Conservation (phyloP, 257 asterid genomes). For the Solanum clarkiae region DNA sequence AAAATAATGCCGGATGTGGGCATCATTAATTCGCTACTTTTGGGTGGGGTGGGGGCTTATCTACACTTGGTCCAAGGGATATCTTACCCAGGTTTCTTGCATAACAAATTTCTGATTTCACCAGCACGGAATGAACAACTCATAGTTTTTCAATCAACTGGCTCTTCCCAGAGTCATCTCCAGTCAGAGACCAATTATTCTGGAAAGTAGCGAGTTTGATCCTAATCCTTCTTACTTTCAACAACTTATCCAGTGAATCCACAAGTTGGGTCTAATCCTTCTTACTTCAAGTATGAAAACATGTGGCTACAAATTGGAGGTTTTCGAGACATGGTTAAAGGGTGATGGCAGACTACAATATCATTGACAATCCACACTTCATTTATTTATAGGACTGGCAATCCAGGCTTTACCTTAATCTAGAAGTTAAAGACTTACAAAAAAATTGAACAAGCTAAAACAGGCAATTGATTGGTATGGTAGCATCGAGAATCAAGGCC, state of each 20-base stretch:
- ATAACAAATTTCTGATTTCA: background rate
- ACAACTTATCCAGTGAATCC: background rate
- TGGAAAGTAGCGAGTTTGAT: background rate
- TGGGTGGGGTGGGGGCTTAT: background rate
- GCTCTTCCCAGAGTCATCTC: background rate
- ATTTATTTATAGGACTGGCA: background rate
- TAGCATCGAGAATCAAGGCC: background rate
- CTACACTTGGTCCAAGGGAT: background rate
- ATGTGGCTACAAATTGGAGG: background rate
- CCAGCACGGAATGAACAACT: background rate
- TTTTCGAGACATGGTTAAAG: background rate
- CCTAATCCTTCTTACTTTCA: background rate
- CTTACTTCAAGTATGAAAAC: background rate
- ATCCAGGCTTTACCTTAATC: background rate
- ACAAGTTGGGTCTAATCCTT: background rate
- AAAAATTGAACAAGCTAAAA: background rate
- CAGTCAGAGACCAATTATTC: background rate
- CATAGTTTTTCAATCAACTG: background rate
- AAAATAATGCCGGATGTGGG: background rate
- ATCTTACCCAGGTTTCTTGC: background rate
- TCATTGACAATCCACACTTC: background rate
- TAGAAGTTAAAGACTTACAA: background rate
- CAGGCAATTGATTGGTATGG: background rate
- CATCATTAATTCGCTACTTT: background rate
- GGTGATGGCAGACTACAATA: background rate